Conservation (phyloP, 176 grass and related monocot genomes). For the Themeda triandra region DNA sequence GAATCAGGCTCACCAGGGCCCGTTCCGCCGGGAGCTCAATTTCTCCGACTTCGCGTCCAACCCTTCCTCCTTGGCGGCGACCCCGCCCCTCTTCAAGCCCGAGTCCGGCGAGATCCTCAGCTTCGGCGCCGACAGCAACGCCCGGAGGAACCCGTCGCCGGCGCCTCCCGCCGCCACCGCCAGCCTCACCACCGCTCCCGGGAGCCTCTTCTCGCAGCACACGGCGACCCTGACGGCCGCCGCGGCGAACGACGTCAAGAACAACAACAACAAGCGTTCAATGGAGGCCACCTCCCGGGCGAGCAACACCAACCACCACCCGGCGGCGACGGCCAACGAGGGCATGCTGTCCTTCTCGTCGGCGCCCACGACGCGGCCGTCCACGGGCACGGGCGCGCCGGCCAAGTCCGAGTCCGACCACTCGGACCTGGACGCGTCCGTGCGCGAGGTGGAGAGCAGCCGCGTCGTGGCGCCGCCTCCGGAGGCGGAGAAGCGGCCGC, state of each 20-base stretch:
- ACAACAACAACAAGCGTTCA: constrained; percentile 56
- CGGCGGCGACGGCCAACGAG: constrained; percentile 44
- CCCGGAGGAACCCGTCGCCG: constrained; percentile 61
- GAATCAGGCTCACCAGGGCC: constrained; percentile 26
- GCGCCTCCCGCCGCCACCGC: constrained; percentile 36
- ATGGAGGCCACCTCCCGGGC: constrained; percentile 79
- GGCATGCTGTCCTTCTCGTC: constrained; percentile 95
- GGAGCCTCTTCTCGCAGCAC: constrained; percentile 79
- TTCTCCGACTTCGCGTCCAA: constrained; percentile 76
- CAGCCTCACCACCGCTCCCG: constrained; percentile 44
- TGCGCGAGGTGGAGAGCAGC: constrained; percentile 93
- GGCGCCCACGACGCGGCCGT: constrained; percentile 41
- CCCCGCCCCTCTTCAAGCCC: constrained; percentile 66
- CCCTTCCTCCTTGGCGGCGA: constrained; percentile 4
- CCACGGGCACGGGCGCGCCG: constrained; percentile 49
- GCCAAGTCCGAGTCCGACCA: constrained; percentile 84
- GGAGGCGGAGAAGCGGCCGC: constrained; percentile 88
- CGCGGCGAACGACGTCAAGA: constrained; percentile 35
- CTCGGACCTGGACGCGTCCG: constrained; percentile 79
- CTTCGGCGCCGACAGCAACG: constrained; percentile 48
- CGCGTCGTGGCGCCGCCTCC: constrained; percentile 54
- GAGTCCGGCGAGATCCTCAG: constrained; percentile 82
- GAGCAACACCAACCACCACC: constrained; percentile 71
- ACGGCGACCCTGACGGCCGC: constrained; percentile 38
- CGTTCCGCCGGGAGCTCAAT: constrained; percentile 76